phyloP scores from a whole-genome alignment of 345 rosid genomes.

The Eutrema japonicum region DNA sequence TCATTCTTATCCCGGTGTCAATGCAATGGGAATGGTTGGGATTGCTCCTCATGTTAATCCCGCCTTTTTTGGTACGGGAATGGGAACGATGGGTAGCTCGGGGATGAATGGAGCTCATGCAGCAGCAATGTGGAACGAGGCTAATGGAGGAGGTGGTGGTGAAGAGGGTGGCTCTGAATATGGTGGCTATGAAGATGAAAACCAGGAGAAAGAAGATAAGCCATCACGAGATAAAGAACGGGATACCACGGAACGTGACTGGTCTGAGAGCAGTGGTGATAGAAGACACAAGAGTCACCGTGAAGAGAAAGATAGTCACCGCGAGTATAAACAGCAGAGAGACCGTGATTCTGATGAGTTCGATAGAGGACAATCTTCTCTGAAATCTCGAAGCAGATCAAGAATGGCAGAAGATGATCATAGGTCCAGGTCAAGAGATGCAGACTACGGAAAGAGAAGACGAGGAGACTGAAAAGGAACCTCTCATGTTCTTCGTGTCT shows the following conservation, averaged over 20 bases:
- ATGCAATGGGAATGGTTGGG: constrained; percentile 79
- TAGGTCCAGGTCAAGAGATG: constrained; percentile 76
- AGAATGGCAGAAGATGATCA: constrained; percentile 67
- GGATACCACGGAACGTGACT: constrained; percentile 64
- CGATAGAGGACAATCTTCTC: constrained; percentile 75
- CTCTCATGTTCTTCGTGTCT: constrained; percentile 8
- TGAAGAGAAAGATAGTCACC: constrained; percentile 68
- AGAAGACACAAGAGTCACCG: constrained; percentile 66
- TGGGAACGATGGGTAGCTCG: constrained; percentile 69
- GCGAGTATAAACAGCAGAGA: constrained; percentile 64
- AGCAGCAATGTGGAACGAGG: constrained; percentile 68
- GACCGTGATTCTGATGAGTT: constrained; percentile 71
- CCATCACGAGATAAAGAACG: constrained; percentile 69
- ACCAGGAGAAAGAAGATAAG: constrained; percentile 67
- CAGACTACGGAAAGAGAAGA: constrained; percentile 77
- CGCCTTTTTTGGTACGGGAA: constrained; percentile 74
- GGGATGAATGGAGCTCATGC: constrained; percentile 76
- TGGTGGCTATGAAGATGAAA: constrained; percentile 76
- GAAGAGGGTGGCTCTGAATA: constrained; percentile 89
- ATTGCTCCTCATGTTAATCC: constrained; percentile 94
- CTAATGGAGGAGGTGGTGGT: constrained; percentile 81
- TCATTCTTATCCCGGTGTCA: constrained; percentile 74
- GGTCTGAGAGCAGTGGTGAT: constrained; percentile 70
- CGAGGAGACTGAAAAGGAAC: constrained; percentile 46
- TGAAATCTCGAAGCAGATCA: constrained; percentile 71